phyloP scores from a whole-genome alignment of 1,284 basidiomycete genomes.

The Apiotrichum brassicae region DNA sequence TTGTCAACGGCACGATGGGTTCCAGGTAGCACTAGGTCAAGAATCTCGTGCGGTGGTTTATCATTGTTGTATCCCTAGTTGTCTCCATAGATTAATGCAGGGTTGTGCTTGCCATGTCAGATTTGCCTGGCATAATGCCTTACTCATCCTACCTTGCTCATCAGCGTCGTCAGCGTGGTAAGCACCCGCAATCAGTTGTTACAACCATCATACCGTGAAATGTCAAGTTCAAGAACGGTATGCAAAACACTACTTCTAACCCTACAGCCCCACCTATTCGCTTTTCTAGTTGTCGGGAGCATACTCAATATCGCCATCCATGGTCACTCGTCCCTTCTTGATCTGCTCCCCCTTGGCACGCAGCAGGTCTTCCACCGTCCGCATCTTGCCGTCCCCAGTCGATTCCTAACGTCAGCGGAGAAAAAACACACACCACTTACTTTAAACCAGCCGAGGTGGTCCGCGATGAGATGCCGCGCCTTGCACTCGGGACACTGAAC shows the following conservation, averaged over 20 bases:
- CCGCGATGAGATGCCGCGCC: constrained; percentile 80
- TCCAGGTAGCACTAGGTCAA: no score
- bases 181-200: no score
- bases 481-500: constrained; percentile 88
- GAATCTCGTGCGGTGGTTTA: no score
- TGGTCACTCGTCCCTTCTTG: constrained; percentile 53
- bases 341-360: constrained; percentile 69
- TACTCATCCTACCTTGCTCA: no score
- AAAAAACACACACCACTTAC: constrained; percentile 15
- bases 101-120: no score
- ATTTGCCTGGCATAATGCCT: no score
- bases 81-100: not conserved
- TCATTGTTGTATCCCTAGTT: not conserved
- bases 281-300: constrained; percentile 5
- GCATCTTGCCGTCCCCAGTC: constrained; percentile 63
- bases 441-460: constrained; percentile 85
- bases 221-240: not conserved
- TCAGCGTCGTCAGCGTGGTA: no score
- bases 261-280: not conserved
- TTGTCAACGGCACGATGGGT: not conserved
- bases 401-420: constrained; percentile 28
- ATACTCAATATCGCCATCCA: constrained; percentile 49
- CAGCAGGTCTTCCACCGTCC: constrained; percentile 75
- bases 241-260: not conserved
- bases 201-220: not conserved